Base-by-base conservation (phyloP, 164 flowering plant genomes). In the Stephania cephalantha region DNA sequence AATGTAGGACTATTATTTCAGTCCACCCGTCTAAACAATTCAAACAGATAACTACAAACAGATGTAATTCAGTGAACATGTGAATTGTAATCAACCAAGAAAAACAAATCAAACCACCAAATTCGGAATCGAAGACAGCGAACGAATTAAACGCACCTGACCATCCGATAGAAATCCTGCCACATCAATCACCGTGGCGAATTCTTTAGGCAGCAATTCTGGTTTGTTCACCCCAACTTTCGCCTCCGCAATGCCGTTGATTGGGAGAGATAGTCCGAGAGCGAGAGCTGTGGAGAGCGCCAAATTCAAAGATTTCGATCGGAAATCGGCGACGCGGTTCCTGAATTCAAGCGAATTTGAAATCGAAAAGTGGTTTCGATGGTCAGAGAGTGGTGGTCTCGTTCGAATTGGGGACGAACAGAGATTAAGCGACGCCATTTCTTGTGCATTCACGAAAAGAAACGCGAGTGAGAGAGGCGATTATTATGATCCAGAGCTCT, bases 101-200 rank as follows among this genome's bases (percentile, higher is more conserved):
- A 7, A 55, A 55, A 55, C n/a, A 55, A 12, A 55, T 55, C 17
- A 55, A 55, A 55, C 17, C 3, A n/a, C 61, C 61, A 58, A 18
- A 48, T 48, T 12, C 12, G 53, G 15, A 50, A 10, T 7, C 11
- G 11, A 50, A 50, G 55, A 50, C 11, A 50, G 11, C 9, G 12
- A 50, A 35, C 1, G 35, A 70, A 25, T 25, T 25, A 25, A 48
- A 55, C 79, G 80, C 1, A 93, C 98, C 99, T 93, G 98, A 50
- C 99, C 96, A 77, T 86, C 84, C 61, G 99, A 92, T 75, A 95
- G 91, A 83, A 95, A 95, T 6, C 98, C 99, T 45, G 97, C 99
- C 17, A 91, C 94, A 84, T 95, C 98, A 75, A 93, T 93, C 58
- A 93, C 95, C 2, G 97, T 45, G 77, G 83, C 89, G 73, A 85